Percentiles rank a stretch among this genome's conserved stretches.
Evolutionary conservation across 768 basidiomycete genomes (phyloP).

Genomic region (Rossbeevera mucosa): DNA sequence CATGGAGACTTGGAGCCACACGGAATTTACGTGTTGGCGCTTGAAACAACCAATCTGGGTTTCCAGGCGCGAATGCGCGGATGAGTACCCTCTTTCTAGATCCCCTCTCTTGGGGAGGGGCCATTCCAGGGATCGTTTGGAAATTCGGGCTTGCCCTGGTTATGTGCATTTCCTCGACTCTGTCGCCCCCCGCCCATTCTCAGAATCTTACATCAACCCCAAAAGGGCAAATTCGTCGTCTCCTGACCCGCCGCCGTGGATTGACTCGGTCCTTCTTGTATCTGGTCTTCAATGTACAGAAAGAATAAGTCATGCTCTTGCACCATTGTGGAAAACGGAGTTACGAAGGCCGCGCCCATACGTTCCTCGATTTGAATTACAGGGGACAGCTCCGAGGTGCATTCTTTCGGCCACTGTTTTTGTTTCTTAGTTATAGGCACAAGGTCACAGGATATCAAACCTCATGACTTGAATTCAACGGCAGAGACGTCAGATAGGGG

Average conservation of each 20-base stretch:
- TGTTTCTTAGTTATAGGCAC: neutral
- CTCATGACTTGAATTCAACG: constrained; percentile 4
- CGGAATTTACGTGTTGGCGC: neutral
- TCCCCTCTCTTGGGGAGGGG: neutral
- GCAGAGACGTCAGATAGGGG: constrained; percentile 8
- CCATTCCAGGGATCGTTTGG: neutral
- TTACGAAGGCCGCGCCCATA: constrained; percentile 12
- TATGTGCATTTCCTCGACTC: constrained; percentile 2
- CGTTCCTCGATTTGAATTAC: constrained; percentile 1
- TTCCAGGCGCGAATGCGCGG: neutral
- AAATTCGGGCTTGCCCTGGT: neutral
- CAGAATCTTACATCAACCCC: neutral
- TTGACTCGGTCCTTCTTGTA: constrained; percentile 5
- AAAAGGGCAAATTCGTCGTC: constrained; percentile 9
- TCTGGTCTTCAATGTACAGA: constrained; percentile 10
- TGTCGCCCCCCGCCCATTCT: neutral
- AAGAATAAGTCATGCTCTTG: neutral
- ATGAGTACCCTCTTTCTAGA: neutral
- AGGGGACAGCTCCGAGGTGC: constrained; percentile 1
- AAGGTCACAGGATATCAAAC: constrained; percentile 3
- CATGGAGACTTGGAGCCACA: neutral
- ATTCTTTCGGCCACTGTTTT: constrained; percentile 7
- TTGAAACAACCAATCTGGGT: constrained; percentile 14
- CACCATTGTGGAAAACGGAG: constrained; percentile 5
- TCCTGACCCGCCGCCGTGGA: constrained; percentile 8